phyloP scores from a whole-genome alignment of 1,139 yeast genomes.

The Saccharomyces hybrid region DNA sequence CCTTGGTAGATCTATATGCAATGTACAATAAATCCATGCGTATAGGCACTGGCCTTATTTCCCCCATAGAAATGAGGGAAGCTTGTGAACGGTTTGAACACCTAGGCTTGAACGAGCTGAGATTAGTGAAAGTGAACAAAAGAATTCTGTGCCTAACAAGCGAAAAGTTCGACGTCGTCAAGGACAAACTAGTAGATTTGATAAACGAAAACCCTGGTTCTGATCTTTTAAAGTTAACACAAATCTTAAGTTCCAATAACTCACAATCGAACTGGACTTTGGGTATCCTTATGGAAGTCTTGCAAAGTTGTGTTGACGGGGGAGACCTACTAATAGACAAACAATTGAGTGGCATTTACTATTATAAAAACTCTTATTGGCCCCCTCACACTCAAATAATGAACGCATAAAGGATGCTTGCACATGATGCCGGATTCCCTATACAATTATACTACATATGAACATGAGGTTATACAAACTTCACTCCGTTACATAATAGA shows the following conservation, averaged over 20 bases:
- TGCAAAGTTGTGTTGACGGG: conserved; percentile 49
- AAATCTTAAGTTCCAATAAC: conserved; percentile 16
- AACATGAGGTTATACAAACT: background rate
- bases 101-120: conserved; percentile 41
- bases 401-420: background rate
- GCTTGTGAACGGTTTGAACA: conserved; percentile 44
- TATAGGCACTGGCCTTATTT: conserved; percentile 48
- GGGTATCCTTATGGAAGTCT: conserved; percentile 59
- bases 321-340: conserved; percentile 64
- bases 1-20: conserved; percentile 53
- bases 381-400: background rate
- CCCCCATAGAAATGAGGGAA: conserved; percentile 49
- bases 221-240: conserved; percentile 25
- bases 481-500: background rate
- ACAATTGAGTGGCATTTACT: conserved; percentile 29
- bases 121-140: conserved; percentile 37
- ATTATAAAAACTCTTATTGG: conserved; percentile 24
- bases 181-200: conserved; percentile 28
- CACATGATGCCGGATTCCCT: background rate
- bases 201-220: conserved; percentile 28
- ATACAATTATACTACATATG: background rate
- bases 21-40: conserved; percentile 51
- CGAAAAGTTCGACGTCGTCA: conserved; percentile 37
- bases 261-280: conserved; percentile 55
- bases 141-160: conserved; percentile 35